phyloP scores from a whole-genome alignment of 192 early-diverging fungal genomes.

The Globomyces pollinis-pini region DNA sequence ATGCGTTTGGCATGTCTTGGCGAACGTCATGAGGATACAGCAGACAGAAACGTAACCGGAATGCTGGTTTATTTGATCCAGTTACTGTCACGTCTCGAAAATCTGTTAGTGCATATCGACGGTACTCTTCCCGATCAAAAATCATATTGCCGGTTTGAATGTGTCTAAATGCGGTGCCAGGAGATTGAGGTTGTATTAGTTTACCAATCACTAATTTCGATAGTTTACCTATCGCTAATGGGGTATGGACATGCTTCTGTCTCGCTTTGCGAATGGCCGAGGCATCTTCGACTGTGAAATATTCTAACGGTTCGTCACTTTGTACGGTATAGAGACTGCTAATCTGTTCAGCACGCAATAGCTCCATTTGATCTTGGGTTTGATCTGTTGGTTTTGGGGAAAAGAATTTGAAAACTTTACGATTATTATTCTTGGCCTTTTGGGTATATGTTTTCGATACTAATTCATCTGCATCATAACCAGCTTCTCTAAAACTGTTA shows the following conservation, averaged over 20 bases:
- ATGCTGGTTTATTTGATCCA: not conserved
- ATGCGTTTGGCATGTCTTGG: slow-evolving; percentile 2
- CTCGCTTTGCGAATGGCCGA: slow-evolving; percentile 2
- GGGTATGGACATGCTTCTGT: slow-evolving; percentile 17
- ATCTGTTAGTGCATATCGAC: slow-evolving; percentile 29
- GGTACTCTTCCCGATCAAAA: slow-evolving; percentile 24
- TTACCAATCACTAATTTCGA: slow-evolving; percentile 13
- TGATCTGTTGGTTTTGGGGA: slow-evolving; percentile 1
- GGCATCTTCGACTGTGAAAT: slow-evolving; percentile 4
- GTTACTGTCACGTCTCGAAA: not conserved
- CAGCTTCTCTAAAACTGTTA: slow-evolving; percentile 4
- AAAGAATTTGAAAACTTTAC: no score
- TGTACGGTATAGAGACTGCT: no score
- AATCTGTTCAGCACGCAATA: no score
- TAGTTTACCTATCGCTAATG: slow-evolving; percentile 12
- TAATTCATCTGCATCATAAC: slow-evolving; percentile 1
- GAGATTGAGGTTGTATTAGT: not conserved
- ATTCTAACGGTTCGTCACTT: no score
- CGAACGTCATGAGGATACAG: slow-evolving; percentile 20
- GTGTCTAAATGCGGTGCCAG: no score
- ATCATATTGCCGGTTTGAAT: not conserved
- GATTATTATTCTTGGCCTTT: no score
- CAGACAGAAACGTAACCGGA: slow-evolving; percentile 10
- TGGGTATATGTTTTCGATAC: no score
- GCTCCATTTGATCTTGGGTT: not conserved